These are phyloP conservation scores for Terfezia boudieri DNA, from an alignment of 495 filamentous ascomycete species.

Conservation along the genomic window DNA sequence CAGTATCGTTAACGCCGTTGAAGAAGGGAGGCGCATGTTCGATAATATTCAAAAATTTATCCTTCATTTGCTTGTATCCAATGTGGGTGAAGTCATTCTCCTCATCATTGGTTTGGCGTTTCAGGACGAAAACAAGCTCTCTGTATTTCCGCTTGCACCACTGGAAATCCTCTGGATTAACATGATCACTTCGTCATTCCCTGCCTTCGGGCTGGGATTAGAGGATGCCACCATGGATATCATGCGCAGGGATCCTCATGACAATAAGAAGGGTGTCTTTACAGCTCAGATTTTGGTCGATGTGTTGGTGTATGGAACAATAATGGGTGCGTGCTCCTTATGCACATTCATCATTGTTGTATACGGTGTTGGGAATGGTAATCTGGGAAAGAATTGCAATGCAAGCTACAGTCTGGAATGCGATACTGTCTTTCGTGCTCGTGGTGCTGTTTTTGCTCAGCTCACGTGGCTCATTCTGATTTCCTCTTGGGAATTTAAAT, in stretches of 20 bases:
- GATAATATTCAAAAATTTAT: conserved; percentile 60
- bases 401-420: conserved; percentile 29
- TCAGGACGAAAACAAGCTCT: conserved; percentile 34
- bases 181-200: conserved; percentile 45
- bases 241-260: conserved; percentile 41
- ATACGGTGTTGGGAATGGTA: conserved; percentile 35
- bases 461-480: conserved; percentile 46
- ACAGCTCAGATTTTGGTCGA: conserved; percentile 44
- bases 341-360: conserved; percentile 43
- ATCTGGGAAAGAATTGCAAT: conserved; percentile 45
- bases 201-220: conserved; percentile 45
- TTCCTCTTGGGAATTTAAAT: conserved; percentile 47
- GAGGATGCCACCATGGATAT: conserved; percentile 44
- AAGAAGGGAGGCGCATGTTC: conserved; percentile 47
- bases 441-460: conserved; percentile 48
- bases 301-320: conserved; percentile 45
- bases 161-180: conserved; percentile 55
- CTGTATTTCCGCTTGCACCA: conserved; percentile 46
- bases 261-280: conserved; percentile 41
- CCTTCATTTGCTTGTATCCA: conserved; percentile 44
- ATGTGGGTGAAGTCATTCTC: conserved; percentile 45
- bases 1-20: conserved; percentile 36
- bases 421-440: conserved; percentile 42
- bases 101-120: conserved; percentile 46
- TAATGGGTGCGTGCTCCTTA: conserved; percentile 40